Evolutionary conservation across 306 rosid species (phyloP).

Genomic region (Ormosia emarginata): DNA sequence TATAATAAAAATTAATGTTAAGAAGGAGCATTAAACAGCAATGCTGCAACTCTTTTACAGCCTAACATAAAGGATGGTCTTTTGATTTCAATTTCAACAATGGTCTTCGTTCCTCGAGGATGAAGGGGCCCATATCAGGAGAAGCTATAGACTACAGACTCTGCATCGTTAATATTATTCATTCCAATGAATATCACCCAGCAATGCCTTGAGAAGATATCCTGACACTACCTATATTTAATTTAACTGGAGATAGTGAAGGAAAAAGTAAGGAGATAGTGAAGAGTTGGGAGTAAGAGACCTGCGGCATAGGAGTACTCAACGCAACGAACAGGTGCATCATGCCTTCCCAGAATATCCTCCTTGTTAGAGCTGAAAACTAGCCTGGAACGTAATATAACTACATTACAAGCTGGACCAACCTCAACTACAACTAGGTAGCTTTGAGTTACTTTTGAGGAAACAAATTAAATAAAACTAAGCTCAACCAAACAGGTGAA

Average conservation of each 20-base stretch:
- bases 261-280: not conserved
- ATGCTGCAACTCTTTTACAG: not conserved
- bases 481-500: too few relatives aligned
- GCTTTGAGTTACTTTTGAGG: too few relatives aligned
- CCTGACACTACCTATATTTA: too few relatives aligned
- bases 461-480: too few relatives aligned
- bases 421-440: too few relatives aligned
- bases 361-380: conserved; percentile 72
- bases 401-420: too few relatives aligned
- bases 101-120: not conserved
- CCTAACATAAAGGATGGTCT: not conserved
- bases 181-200: not conserved
- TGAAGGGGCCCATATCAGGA: not conserved
- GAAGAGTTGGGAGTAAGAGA: not conserved
- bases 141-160: not conserved
- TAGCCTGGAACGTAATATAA: conserved; percentile 43
- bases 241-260: too few relatives aligned
- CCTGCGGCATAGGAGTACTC: conserved; percentile 96
- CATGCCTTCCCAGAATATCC: conserved; percentile 83
- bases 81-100: not conserved
- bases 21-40: not conserved
- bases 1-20: not conserved
- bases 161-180: not conserved
- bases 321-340: conserved; percentile 86
- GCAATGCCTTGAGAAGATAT: not conserved